phyloP scores from a whole-genome alignment of 208 protist genomes.

The Crithidia bombi region DNA sequence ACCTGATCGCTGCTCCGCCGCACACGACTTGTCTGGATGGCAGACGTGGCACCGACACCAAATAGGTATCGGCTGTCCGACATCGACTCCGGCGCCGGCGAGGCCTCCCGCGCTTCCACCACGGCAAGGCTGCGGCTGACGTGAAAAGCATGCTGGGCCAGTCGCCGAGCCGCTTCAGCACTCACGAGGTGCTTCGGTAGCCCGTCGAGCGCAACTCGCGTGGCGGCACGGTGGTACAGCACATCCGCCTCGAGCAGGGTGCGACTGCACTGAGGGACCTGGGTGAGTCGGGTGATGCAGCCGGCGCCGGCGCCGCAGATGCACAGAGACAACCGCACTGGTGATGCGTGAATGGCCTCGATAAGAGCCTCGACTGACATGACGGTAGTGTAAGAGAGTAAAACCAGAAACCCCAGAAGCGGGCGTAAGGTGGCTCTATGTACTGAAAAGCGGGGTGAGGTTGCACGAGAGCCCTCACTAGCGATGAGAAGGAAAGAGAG shows the following conservation, averaged over 20 bases:
- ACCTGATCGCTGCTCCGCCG: conserved; percentile 45
- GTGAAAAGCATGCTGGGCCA: conserved; percentile 71
- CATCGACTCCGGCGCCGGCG: background rate
- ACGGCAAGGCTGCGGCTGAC: conserved; percentile 9
- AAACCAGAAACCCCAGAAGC: too few relatives aligned
- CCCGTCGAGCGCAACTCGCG: conserved; percentile 46
- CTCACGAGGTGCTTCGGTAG: conserved; percentile 43
- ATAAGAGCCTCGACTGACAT: conserved; percentile 37
- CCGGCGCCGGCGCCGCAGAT: conserved; percentile 57
- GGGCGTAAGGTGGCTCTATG: too few relatives aligned
- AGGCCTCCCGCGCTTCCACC: conserved; percentile 8
- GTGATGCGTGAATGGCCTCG: conserved; percentile 50
- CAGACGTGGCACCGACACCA: conserved; percentile 69
- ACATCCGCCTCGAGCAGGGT: conserved; percentile 56
- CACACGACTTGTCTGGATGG: conserved; percentile 44
- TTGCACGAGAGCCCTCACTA: background rate
- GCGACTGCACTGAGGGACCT: conserved; percentile 59
- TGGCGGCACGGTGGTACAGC: conserved; percentile 43
- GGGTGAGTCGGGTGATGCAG: conserved; percentile 44
- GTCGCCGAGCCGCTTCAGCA: conserved; percentile 37
- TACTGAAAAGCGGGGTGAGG: too few relatives aligned
- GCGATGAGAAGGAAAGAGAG: background rate
- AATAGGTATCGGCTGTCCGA: conserved; percentile 20
- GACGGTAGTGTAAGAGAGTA: background rate
- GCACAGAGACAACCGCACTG: conserved; percentile 41